A percentile compares a stretch with the other conserved stretches of the same genome.
phyloP scores from a whole-genome alignment of 73 alveolate genomes.

The Paramecium sexaurelia region DNA sequence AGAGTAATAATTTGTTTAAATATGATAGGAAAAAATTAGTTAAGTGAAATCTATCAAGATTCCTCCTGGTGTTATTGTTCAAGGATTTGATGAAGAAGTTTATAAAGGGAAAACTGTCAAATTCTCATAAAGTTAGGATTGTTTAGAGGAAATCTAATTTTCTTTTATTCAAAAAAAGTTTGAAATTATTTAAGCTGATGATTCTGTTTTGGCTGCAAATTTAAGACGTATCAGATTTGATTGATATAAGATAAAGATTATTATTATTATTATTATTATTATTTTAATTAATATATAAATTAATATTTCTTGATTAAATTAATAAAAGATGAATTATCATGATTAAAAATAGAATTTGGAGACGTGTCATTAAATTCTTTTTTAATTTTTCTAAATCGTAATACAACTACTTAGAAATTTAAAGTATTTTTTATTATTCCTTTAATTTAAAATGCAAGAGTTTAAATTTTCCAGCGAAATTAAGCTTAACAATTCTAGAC shows the following conservation, averaged over 20 bases:
- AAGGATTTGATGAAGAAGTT: slow-evolving; percentile 51
- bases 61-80: slow-evolving; percentile 24
- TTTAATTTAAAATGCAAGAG: not conserved
- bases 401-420: not conserved
- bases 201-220: slow-evolving; percentile 31
- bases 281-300: not conserved
- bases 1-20: not conserved
- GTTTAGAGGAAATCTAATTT: slow-evolving; percentile 50
- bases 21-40: slow-evolving; percentile 15
- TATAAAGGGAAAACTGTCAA: slow-evolving; percentile 47
- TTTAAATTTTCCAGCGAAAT: not conserved
- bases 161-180: slow-evolving; percentile 15
- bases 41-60: slow-evolving; percentile 40
- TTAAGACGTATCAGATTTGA: slow-evolving; percentile 53
- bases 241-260: not conserved
- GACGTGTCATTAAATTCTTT: not conserved
- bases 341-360: no score
- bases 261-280: not conserved
- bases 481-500: not conserved
- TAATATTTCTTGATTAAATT: no score
- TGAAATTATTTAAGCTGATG: slow-evolving; percentile 27
- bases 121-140: slow-evolving; percentile 37
- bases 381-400: no score
- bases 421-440: not conserved
- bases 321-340: no score